Conservation (phyloP, 202 grass and related monocot species). For the Tripidium arundinaceum region DNA sequence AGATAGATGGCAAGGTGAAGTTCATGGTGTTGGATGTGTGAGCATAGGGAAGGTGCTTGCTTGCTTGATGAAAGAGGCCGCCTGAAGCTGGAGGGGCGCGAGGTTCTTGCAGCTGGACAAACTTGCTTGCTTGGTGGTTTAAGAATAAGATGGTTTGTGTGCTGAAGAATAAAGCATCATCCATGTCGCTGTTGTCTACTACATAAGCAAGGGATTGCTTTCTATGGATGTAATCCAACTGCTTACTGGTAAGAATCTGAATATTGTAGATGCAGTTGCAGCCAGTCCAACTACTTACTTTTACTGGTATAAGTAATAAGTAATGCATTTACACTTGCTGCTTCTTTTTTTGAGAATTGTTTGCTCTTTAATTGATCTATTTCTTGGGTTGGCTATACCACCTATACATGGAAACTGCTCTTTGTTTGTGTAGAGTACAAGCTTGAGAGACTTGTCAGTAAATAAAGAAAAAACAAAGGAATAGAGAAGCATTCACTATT, state of each 20-base stretch:
- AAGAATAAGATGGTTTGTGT: slow-evolving; percentile 23
- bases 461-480: neutral
- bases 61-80: slow-evolving; percentile 24
- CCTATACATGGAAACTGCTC: neutral
- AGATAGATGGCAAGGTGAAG: slow-evolving; percentile 18
- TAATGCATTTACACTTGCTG: neutral
- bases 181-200: neutral
- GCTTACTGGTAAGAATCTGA: neutral
- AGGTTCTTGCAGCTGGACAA: neutral
- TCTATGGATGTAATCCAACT: neutral
- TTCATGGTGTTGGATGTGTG: slow-evolving; percentile 38
- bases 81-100: neutral
- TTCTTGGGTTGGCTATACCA: neutral
- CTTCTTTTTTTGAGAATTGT: neutral
- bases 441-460: neutral
- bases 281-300: neutral
- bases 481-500: slow-evolving; percentile 3
- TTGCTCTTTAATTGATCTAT: neutral
- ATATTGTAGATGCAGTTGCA: neutral
- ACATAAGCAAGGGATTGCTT: slow-evolving; percentile 38
- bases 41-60: neutral
- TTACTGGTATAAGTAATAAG: neutral
- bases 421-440: neutral
- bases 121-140: slow-evolving; percentile 41
- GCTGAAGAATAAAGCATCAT: slow-evolving; percentile 26